These are phyloP conservation scores for Candida taoyuanica DNA, from an alignment of 805 yeast genomes.

Conservation along the genomic window DNA sequence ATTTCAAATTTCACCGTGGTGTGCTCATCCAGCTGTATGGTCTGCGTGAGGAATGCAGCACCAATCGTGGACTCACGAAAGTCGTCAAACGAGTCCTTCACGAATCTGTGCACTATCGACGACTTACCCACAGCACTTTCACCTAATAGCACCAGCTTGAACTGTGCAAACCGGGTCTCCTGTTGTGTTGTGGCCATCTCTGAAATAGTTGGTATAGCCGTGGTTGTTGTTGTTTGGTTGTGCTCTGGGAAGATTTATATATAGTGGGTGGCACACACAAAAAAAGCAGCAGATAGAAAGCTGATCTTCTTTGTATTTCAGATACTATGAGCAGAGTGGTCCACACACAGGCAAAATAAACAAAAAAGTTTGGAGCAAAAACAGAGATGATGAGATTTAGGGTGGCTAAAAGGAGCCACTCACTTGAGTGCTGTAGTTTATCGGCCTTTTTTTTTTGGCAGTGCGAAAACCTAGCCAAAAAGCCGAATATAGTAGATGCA, in stretches of 20 bases:
- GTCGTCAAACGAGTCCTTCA: slow-evolving; percentile 68
- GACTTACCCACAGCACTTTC: slow-evolving; percentile 71
- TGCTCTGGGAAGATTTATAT: too few species aligned
- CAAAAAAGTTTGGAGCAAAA: too few species aligned
- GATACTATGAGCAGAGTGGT: too few species aligned
- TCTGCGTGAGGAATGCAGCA: slow-evolving; percentile 76
- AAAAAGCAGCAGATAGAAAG: too few species aligned
- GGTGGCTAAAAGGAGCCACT: background rate
- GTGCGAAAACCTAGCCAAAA: background rate
- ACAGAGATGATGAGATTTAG: too few species aligned
- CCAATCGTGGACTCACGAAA: slow-evolving; percentile 78
- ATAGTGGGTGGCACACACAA: too few species aligned
- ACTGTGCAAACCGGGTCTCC: slow-evolving; percentile 40
- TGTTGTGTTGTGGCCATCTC: slow-evolving; percentile 8
- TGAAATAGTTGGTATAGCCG: background rate
- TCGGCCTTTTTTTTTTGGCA: background rate
- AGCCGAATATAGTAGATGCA: too few species aligned
- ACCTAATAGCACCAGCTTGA: slow-evolving; percentile 58
- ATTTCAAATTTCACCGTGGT: slow-evolving; percentile 68
- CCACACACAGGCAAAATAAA: too few species aligned
- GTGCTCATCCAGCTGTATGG: slow-evolving; percentile 47
- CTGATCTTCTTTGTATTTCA: too few species aligned
- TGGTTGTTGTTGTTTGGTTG: too few species aligned
- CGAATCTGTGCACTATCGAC: slow-evolving; percentile 64
- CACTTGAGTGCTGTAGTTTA: background rate